Percentiles rank a stretch among this genome's conserved stretches.
Evolutionary conservation across 2,329 filamentous ascomycete species (phyloP).

Genomic region (Neospermospora avenae): DNA sequence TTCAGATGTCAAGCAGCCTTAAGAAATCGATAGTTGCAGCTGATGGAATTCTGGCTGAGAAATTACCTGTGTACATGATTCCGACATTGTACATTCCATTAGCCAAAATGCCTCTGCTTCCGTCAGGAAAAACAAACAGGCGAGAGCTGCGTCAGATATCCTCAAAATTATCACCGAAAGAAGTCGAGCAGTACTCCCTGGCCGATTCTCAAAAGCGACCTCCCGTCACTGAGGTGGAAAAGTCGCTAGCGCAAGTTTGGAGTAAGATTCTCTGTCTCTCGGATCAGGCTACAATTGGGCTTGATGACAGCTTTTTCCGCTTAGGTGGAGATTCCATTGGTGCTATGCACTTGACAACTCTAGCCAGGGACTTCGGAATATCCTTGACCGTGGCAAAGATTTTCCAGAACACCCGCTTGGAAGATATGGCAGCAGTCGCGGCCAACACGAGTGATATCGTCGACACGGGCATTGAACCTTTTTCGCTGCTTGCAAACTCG

Average conservation of each 20-base stretch:
- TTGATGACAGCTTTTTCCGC: conserved; percentile 39
- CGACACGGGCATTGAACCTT: background rate
- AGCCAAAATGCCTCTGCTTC: background rate
- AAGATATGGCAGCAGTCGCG: background rate
- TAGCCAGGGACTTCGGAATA: conserved; percentile 30
- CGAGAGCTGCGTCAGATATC: background rate
- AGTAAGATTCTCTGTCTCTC: background rate
- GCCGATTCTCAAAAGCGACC: background rate
- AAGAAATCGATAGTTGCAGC: background rate
- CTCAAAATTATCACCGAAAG: background rate
- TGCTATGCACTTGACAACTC: conserved; percentile 45
- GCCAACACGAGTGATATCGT: background rate
- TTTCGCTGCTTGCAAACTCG: background rate
- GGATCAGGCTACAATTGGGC: conserved; percentile 7
- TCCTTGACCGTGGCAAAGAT: conserved; percentile 10
- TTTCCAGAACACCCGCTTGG: background rate
- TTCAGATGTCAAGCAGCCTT: no score
- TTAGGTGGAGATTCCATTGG: conserved; percentile 36
- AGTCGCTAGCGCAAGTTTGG: background rate
- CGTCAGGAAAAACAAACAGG: conserved; percentile 6
- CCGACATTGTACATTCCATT: conserved; percentile 3
- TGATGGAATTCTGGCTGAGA: background rate
- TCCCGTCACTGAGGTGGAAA: background rate
- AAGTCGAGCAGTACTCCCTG: background rate
- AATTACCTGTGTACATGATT: conserved; percentile 7